phyloP scores from a whole-genome alignment of 495 filamentous ascomycete genomes.

The Clohesyomyces aquaticus region DNA sequence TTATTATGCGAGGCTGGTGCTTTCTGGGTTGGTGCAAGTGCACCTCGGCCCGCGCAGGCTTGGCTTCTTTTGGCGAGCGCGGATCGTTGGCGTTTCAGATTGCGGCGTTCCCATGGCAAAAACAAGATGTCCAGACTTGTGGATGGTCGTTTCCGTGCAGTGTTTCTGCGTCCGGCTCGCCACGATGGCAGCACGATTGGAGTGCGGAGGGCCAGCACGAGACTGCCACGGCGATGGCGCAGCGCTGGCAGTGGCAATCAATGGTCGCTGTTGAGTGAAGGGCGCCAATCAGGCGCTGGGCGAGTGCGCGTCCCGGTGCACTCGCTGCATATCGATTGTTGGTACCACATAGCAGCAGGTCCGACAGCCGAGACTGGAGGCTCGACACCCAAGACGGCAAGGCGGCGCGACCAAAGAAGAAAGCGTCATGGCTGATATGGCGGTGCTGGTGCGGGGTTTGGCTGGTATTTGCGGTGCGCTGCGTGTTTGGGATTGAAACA shows the following conservation, averaged over 20 bases:
- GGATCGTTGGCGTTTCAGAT: background rate
- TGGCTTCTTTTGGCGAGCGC: background rate
- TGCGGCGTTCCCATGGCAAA: background rate
- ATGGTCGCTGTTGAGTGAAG: background rate
- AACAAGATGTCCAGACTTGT: too few species aligned
- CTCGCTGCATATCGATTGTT: conserved; percentile 14
- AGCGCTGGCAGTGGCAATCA: background rate
- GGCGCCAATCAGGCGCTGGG: background rate
- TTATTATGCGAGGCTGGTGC: background rate
- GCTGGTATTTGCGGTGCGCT: conserved; percentile 1
- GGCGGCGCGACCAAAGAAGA: background rate
- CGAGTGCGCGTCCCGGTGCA: conserved; percentile 19
- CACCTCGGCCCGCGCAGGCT: background rate
- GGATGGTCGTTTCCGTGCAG: too few species aligned
- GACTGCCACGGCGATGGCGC: background rate
- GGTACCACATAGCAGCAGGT: background rate
- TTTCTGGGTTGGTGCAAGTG: background rate
- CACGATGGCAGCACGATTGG: background rate
- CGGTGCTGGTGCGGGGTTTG: background rate
- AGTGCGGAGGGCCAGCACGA: background rate
- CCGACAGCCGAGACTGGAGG: conserved; percentile 14
- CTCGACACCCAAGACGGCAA: background rate
- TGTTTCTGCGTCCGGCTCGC: background rate
- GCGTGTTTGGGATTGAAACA: conserved; percentile 22
- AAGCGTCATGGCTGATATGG: background rate